Conservation (phyloP, 2,329 filamentous ascomycete species). For the Aspergillus sp. region DNA sequence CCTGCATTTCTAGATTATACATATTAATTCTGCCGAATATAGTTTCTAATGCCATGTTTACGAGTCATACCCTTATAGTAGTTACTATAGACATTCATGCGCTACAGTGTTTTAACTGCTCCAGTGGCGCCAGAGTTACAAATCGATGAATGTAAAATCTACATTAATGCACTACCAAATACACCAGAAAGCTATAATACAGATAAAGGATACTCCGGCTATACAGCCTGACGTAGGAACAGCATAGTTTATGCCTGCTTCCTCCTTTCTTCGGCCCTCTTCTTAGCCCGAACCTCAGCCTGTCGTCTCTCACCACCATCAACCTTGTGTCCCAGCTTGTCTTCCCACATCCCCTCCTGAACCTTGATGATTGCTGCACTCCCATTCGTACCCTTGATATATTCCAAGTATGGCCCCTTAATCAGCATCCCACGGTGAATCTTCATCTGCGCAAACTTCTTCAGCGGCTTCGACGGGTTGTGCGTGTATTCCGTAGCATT, state of each 20-base stretch:
- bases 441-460: constrained; percentile 66
- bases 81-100: no score
- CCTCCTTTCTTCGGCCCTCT: constrained; percentile 76
- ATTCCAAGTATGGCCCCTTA: constrained; percentile 73
- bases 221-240: constrained; percentile 13
- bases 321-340: constrained; percentile 83
- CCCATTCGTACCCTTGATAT: constrained; percentile 64
- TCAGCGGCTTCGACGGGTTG: constrained; percentile 50
- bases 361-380: constrained; percentile 69
- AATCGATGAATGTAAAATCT: not conserved
- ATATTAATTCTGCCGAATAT: constrained; percentile 6
- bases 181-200: constrained; percentile 15
- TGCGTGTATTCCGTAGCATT: constrained; percentile 60
- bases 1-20: not conserved
- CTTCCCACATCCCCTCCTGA: constrained; percentile 91
- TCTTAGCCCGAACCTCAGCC: constrained; percentile 86
- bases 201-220: constrained; percentile 5
- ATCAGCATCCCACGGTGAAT: constrained; percentile 72
- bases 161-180: not conserved
- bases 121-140: not conserved
- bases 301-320: constrained; percentile 93
- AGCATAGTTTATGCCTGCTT: constrained; percentile 47
- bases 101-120: not conserved
- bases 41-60: not conserved
- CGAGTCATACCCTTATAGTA: no score